These are phyloP conservation scores for Xerocomus potaroensis DNA, from an alignment of 768 basidiomycete species.

Conservation along the genomic window DNA sequence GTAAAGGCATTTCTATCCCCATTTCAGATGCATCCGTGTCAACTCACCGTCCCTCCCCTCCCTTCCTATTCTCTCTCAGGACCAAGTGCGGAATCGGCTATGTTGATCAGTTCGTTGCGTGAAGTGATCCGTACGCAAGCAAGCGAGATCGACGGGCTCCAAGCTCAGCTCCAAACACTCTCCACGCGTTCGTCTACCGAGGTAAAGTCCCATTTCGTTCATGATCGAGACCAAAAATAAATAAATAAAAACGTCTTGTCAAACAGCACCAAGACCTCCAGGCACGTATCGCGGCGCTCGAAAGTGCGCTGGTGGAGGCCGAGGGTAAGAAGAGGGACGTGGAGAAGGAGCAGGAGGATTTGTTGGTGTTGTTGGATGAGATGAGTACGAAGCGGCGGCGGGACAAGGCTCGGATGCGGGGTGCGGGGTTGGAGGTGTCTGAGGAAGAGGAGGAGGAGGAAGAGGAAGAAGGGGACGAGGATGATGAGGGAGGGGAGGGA, in stretches of 20 bases:
- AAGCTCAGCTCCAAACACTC: conserved; percentile 50
- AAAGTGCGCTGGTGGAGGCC: conserved; percentile 44
- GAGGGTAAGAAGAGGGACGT: conserved; percentile 72
- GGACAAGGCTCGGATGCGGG: conserved; percentile 77
- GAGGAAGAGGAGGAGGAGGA: conserved; percentile 83
- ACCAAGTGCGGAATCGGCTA: conserved; percentile 70
- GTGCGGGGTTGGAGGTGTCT: conserved; percentile 79
- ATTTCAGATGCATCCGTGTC: too few relatives aligned
- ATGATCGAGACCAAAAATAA: too few relatives aligned
- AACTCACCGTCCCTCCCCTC: too few relatives aligned
- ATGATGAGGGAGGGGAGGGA: too few relatives aligned
- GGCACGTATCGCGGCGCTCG: conserved; percentile 43
- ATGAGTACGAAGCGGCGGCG: conserved; percentile 76
- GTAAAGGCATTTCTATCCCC: too few relatives aligned
- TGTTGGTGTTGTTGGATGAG: conserved; percentile 91
- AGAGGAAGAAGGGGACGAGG: conserved; percentile 18
- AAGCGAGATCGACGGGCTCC: conserved; percentile 70
- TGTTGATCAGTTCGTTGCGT: conserved; percentile 79
- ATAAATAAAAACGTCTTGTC: too few relatives aligned
- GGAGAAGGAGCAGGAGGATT: conserved; percentile 95
- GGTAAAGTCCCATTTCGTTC: conserved; percentile 29
- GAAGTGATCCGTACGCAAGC: conserved; percentile 80
- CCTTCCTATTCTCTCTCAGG: conserved; percentile 43
- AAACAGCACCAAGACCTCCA: conserved; percentile 47
- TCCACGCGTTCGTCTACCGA: conserved; percentile 36